phyloP scores from a whole-genome alignment of 257 asterid species.

The Primulina eburnea region DNA sequence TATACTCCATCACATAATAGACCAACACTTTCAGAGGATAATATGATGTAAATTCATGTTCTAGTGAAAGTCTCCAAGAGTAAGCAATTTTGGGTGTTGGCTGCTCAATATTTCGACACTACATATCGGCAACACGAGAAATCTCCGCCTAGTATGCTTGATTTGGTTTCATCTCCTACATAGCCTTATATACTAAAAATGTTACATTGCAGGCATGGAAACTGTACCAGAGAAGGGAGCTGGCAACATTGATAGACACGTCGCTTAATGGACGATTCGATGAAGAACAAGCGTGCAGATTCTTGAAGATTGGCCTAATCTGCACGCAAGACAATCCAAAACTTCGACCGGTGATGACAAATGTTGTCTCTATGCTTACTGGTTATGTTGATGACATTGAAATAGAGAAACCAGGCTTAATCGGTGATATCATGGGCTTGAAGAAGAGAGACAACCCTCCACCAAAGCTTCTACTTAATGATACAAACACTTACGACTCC shows the following conservation, averaged over 20 bases:
- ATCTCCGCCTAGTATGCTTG: no score
- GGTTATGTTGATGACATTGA: slow-evolving; percentile 50
- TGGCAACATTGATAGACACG: slow-evolving; percentile 60
- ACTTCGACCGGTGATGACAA: slow-evolving; percentile 88
- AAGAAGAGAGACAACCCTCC: slow-evolving; percentile 50
- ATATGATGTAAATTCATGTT: no score
- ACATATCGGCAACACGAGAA: no score
- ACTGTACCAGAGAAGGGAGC: slow-evolving; percentile 60
- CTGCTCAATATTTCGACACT: no score
- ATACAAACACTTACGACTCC: slow-evolving; percentile 37
- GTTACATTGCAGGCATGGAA: slow-evolving; percentile 65
- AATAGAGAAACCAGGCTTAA: slow-evolving; percentile 82
- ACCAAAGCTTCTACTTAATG: slow-evolving; percentile 26
- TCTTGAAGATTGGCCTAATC: slow-evolving; percentile 77
- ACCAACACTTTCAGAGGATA: no score
- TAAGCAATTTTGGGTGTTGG: no score
- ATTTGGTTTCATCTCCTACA: no score
- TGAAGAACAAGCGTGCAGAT: slow-evolving; percentile 74
- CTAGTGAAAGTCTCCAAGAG: no score
- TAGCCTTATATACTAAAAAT: no score
- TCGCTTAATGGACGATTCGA: slow-evolving; percentile 65
- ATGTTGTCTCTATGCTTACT: slow-evolving; percentile 64
- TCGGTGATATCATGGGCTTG: slow-evolving; percentile 83
- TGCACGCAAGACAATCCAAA: slow-evolving; percentile 85
- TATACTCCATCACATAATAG: no score